Evolutionary conservation across 2,329 filamentous ascomycete genomes (phyloP), one percentile per base, ranked within the genome.

Genomic region (Dichotomopilus funicola): DNA sequence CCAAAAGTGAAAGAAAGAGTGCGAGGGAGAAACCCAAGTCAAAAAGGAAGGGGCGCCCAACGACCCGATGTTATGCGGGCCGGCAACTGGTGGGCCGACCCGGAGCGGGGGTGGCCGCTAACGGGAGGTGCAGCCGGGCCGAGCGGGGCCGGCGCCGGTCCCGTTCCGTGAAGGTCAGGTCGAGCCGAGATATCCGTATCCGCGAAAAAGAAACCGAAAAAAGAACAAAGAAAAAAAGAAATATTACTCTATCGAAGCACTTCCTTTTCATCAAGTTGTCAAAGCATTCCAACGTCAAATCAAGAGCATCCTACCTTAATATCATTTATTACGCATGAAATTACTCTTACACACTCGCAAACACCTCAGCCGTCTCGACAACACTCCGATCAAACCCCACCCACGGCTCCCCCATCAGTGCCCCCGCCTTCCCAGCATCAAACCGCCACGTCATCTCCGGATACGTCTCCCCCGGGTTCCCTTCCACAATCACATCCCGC

Each of bases 341-440:
- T 5, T 5, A 8, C 33, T 31, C 8, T 51, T 19, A 56, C 2
- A 31, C 37, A n/a, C 33, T 11, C 37, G 43, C 34, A 6, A 62
- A 62, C 2, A 43, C 41, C 37, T 53, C 27, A 1, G 54, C 58
- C 8, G 54, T 62, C 3, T 60, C 56, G 35, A 59, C 13, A 12
- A 62, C 58, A 33, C 60, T 60, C 48, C 55, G 33, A 36, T 50
- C 11, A 13, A 60, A 59, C 12, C 58, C 45, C 13, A 51, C 37
- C 60, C 60, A 60, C 12, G 51, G 54, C 43, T 54, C 57, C 8
- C 58, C 58, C 10, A 60, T 42, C 35, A 59, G 19, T 10, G 12
- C 19, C n/a, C 50, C 49, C 9, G 60, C 58, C 48, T 51, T 58
- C 5, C 38, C 33, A 1, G 58, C 41, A 12, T 60, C 57, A 49